phyloP scores from a whole-genome alignment of 805 yeast species.

The Suhomyces sp. region DNA sequence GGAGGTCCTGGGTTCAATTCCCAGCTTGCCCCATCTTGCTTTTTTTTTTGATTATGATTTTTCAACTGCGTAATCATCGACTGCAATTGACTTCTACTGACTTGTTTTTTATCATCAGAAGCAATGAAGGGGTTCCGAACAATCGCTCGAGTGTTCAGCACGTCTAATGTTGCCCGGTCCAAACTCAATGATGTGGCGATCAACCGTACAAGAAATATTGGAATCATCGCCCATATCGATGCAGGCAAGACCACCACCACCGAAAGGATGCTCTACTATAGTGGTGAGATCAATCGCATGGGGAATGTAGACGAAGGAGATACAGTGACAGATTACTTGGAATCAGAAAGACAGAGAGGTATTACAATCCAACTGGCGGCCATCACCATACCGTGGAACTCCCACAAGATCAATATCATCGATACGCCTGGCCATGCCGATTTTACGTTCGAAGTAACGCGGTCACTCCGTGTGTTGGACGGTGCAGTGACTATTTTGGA shows the following conservation, averaged over 20 bases:
- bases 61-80: neutral
- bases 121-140: neutral
- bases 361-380: constrained; percentile 97
- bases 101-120: neutral
- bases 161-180: neutral
- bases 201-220: constrained; percentile 70
- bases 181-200: constrained; percentile 28
- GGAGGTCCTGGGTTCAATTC: constrained; percentile 52
- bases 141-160: neutral
- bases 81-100: neutral
- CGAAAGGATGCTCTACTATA: constrained; percentile 87
- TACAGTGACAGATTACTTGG: constrained; percentile 88
- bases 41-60: constrained; percentile 7
- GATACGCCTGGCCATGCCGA: constrained; percentile 99
- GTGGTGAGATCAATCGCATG: constrained; percentile 74
- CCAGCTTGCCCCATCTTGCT: constrained; percentile 42
- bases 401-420: constrained; percentile 73
- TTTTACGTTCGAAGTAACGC: constrained; percentile 88
- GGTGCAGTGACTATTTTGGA: constrained; percentile 92
- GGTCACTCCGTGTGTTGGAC: constrained; percentile 87
- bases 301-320: constrained; percentile 97
- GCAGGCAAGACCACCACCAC: constrained; percentile 99
- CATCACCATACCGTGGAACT: constrained; percentile 83
- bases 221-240: constrained; percentile 98
- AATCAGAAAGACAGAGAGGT: constrained; percentile 88